Base-by-base conservation (phyloP, 1,284 basidiomycete genomes). In the Irpex lacteus region DNA sequence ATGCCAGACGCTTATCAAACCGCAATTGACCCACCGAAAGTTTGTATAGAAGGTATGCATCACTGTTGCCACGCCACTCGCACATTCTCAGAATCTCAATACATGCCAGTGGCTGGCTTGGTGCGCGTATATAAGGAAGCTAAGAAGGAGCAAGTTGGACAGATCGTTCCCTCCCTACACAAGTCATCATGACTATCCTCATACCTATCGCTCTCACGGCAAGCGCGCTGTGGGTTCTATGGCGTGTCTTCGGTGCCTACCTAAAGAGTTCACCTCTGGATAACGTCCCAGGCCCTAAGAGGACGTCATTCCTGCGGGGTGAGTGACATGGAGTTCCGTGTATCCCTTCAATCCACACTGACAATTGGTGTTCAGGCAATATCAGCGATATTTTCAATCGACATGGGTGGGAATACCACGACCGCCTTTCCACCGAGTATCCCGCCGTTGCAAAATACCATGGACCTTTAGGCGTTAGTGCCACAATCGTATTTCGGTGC, bases 371-470 rank as follows among this genome's bases (percentile, higher is more conserved):
- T n/a, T 5, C 38, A 70, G 69, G 70, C 2, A 70, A 71, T 50
- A 32, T 68, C 5, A 54, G 60, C 2, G 59, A 66, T 11, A 5
- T 72, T 8, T 67, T 59, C 47, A 59, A 69, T 26, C 67, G 68
- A 5, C 60, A 70, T 32, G 66, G 66, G 7, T 72, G 70, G 70
- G 44, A 44, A 2, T 67, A 61, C 50, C 63, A 67, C 32, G 59
- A 66, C 44, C 50, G 54, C 0, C 49, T 70, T 4, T 58, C 34
- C 13, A 60, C 63, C 19, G 62, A 65, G 11, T 72, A 69, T 49
- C 68, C 66, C 6, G 53, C 66, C 3, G 60, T 70, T 3, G 63
- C 63, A 19, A 68, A 62, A 54, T n/a, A 69, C 4, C 44, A 62
- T 26, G 64, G 65, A 0, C 37, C 66, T 8, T 63, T 70, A 13